Conservation (phyloP, 1,284 basidiomycete species). For the Apiotrichum laibachii region DNA sequence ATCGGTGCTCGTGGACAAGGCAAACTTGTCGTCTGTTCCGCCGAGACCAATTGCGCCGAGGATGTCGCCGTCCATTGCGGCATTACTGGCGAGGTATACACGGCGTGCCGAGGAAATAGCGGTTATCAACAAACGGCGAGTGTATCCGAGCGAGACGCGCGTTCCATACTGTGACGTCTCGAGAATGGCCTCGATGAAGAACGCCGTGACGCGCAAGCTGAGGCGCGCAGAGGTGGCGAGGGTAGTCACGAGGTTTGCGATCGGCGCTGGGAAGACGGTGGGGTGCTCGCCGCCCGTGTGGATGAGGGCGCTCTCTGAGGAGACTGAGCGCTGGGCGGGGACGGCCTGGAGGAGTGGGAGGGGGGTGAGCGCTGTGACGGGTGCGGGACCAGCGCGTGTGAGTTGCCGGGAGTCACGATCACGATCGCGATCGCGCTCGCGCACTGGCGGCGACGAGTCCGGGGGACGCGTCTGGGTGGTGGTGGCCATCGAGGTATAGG, state of each 20-base stretch:
- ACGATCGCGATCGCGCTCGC: not conserved
- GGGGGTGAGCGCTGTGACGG: not conserved
- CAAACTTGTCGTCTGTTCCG: slow-evolving; percentile 16
- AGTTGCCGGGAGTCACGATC: not conserved
- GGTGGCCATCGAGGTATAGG: not conserved
- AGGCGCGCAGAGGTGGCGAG: slow-evolving; percentile 48
- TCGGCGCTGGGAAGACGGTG: slow-evolving; percentile 48
- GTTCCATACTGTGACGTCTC: slow-evolving; percentile 44
- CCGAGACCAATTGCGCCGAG: slow-evolving; percentile 28
- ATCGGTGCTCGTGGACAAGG: slow-evolving; percentile 22
- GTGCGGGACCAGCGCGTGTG: not conserved
- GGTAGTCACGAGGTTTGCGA: slow-evolving; percentile 51
- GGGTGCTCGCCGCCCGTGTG: slow-evolving; percentile 7
- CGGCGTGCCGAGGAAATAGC: slow-evolving; percentile 50
- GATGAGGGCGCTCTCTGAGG: not conserved
- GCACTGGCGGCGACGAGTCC: not conserved
- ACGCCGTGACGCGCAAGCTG: slow-evolving; percentile 46
- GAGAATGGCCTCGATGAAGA: slow-evolving; percentile 52
- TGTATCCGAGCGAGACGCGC: slow-evolving; percentile 44
- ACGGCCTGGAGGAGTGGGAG: not conserved
- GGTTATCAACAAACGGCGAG: slow-evolving; percentile 48
- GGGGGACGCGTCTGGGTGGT: not conserved
- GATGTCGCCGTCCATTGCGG: slow-evolving; percentile 28
- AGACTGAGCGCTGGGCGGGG: not conserved
- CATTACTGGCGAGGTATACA: slow-evolving; percentile 44